Evolutionary conservation across 208 protist species (phyloP).

Genomic region (Leishmania turanica): DNA sequence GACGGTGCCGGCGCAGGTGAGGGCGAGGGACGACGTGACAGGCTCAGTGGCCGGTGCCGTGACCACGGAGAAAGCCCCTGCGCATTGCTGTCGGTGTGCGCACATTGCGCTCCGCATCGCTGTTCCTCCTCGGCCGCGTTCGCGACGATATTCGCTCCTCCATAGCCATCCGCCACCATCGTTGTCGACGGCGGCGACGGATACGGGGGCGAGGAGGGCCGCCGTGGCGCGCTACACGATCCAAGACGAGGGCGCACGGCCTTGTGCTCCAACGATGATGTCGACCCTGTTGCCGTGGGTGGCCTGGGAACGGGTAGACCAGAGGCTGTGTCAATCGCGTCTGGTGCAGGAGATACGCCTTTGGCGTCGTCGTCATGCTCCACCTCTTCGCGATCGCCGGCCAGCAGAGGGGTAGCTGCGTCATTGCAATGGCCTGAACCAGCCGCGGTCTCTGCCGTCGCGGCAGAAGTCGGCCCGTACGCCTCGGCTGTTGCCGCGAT

Average conservation of each 20-base stretch:
- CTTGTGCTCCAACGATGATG: background rate
- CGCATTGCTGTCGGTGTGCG: background rate
- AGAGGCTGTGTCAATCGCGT: background rate
- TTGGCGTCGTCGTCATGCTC: background rate
- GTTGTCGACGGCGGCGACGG: background rate
- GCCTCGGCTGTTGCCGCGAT: conserved; percentile 2
- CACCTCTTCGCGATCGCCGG: background rate
- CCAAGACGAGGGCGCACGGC: conserved; percentile 3
- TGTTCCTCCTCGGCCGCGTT: background rate
- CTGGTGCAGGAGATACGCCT: background rate
- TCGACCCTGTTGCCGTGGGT: background rate
- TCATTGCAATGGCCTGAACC: background rate
- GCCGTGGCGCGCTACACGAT: conserved; percentile 12
- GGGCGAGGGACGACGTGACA: conserved; percentile 27
- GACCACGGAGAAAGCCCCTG: conserved; percentile 11
- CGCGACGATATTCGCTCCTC: background rate
- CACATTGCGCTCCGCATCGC: background rate
- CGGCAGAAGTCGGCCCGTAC: background rate
- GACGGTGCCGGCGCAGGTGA: conserved; percentile 2
- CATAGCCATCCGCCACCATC: conserved; percentile 6
- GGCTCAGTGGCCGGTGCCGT: conserved; percentile 22
- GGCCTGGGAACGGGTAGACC: background rate
- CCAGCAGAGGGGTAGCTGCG: background rate
- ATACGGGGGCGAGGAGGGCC: conserved; percentile 4
- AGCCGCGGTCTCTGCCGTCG: background rate